Conservation (phyloP, 257 asterid species). For the Avicennia marina region DNA sequence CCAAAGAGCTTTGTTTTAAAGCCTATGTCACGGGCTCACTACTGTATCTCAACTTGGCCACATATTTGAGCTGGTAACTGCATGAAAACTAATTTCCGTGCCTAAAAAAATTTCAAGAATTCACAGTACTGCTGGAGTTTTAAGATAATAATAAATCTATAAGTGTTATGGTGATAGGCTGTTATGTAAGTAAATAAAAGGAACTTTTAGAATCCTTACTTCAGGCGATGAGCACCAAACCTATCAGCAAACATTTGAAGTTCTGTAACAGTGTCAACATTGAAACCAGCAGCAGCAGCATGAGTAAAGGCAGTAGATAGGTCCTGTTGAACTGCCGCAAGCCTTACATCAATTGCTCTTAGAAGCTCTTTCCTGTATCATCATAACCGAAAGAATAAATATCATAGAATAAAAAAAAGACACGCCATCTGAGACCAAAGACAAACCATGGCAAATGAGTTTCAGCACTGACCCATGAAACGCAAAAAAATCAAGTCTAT, state of each 20-base stretch:
- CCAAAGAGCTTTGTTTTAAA: too few species aligned
- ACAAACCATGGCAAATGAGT: not conserved
- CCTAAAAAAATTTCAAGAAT: too few species aligned
- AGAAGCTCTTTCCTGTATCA: slow-evolving; percentile 65
- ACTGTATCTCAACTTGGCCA: too few species aligned
- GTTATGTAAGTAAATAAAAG: too few species aligned
- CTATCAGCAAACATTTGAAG: slow-evolving; percentile 65
- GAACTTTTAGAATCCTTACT: slow-evolving; percentile 36
- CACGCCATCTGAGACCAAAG: not conserved
- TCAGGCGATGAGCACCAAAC: slow-evolving; percentile 61
- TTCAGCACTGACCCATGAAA: not conserved
- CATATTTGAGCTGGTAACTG: too few species aligned
- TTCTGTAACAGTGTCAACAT: slow-evolving; percentile 42
- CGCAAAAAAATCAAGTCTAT: not conserved
- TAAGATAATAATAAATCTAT: too few species aligned
- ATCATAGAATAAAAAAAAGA: not conserved
- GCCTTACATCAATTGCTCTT: slow-evolving; percentile 80
- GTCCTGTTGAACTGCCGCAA: slow-evolving; percentile 64
- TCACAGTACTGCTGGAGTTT: too few species aligned
- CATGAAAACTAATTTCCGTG: too few species aligned
- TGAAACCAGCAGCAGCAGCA: slow-evolving; percentile 72
- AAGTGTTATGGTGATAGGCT: too few species aligned
- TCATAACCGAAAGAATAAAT: not conserved
- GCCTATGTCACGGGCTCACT: too few species aligned
- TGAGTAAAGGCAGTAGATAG: slow-evolving; percentile 55